Base-by-base conservation (phyloP, 192 early-diverging fungal genomes). In the Pilaira anomala region DNA sequence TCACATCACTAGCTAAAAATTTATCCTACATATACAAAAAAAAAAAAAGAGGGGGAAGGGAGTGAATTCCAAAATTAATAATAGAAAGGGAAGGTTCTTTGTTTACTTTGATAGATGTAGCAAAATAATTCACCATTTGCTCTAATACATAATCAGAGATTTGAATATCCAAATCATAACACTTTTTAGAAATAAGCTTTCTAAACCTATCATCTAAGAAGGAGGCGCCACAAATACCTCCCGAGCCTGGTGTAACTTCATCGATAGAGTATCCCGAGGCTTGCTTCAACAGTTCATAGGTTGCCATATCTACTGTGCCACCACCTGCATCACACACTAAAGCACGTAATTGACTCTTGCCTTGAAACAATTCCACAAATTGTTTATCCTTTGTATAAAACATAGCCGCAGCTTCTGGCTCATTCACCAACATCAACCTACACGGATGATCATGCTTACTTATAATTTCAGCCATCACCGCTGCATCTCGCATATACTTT, bases 301-400 rank as follows among this genome's bases (percentile, higher is more conserved):
- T 69, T 16, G 76, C 68, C 65, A 77, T 57, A 67, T 77, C 76
- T 0, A 77, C 76, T n/a, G 75, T 77, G 41, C 75, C 75, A 52
- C 75, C 74, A 21, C 77, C 77, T 2, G 77, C 77, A n/a, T 78
- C 77, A 30, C 73, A 78, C 13, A 78, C 72, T 52, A 78, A 67
- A 46, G 71, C 71, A 41, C 61, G 67, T 19, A 67, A 62, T 19
- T 80, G 41, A 68, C 50, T 1, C 66, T 67, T 70, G 68, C 72
- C 18, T 73, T 69, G 26, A 57, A 41, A 50, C 73, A 67, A 7
- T 66, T 63, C 71, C 75, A 77, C 60, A 73, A 73, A 44, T 67
- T 67, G 12, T 67, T 71, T 2, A 77, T 63, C 3, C 39, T 60
- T 42, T 42, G 42, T 42, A 19, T 42, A 69, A 61, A 75, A 78